Evolutionary conservation across 78 protist species (phyloP), one percentile per base, ranked within the genome.

Genomic region (Tieghemostelium lacteum): DNA sequence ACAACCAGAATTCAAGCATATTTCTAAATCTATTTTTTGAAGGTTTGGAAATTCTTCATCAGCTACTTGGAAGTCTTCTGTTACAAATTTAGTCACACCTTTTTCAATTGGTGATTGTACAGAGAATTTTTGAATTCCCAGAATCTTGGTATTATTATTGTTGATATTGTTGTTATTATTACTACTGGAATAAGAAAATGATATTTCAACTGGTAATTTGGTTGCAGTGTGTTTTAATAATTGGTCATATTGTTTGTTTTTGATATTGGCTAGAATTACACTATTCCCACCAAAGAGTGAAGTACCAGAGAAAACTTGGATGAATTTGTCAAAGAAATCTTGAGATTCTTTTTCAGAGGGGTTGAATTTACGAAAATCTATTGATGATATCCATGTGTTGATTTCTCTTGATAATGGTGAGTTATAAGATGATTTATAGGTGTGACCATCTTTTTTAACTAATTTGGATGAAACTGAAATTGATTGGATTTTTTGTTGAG

Each of bases 261-360:
- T 67, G 2, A 36, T 87, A 88, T 22, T 22, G 78, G 22, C 93
- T 87, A 63, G 73, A 87, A 20, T 88, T 75, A 86, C 93, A 88
- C 39, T 77, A 76, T 26, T 88, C 93, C 45, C 93, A 88, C 14
- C 62, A 55, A 69, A 75, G 87, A 29, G 87, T 75, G 8, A 64
- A 75, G 55, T 75, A 75, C 93, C 73, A 75, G 63, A 88, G 75
- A 10, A 42, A 39, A 16, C 42, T 83, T 17, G 75, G 29, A 31
- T 83, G 78, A 64, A 69, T 69, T 60, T 69, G 66, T 24, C 58
- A 69, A 45, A 63, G 45, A 36, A 76, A 83, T 24, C 55, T 39
- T 58, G 78, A 83, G 52, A 10, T 45, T 10, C 52, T 45, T 10
- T 10, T 14, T 45, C 52, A 6, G n/a, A 45, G 52, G 10, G 52